Base-by-base conservation (phyloP, 495 filamentous ascomycete species). In the Aspergillus incahuasiensis region DNA sequence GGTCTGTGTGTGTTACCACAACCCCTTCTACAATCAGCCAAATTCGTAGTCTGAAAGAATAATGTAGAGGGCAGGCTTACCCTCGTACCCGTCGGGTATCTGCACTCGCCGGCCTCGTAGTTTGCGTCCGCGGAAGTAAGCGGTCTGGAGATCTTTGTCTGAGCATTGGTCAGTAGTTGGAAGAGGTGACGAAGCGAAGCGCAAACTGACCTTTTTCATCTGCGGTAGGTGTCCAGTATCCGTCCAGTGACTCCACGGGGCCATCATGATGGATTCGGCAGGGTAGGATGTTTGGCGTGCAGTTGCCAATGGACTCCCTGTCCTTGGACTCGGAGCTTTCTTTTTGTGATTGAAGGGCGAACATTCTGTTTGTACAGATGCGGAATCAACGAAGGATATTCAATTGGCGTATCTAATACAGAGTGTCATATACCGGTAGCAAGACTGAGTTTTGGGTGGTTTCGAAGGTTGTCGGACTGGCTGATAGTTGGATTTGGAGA, bases 121-220 rank as follows among this genome's bases (percentile, higher is more conserved):
- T 62, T 86, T 94, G 39, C 92, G 83, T 30, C 92, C 92, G 25
- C 92, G 86, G 58, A 96, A 88, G 64, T 92, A 88, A 19, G 86
- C 76, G 1, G 82, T 85, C 16, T 74, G 76, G 21, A 59, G 30
- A 54, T 54, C 45, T 30, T 56, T 20, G 38, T 62, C 62, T 63
- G 20, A 19, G n/a, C 21, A 42, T 20, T 5, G 28, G 18, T 59
- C 19, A 59, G 52, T 21, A 47, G 25, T 20, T 30, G 15, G 18
- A 7, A 32, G n/a, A 34, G 21, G 38, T 8, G 7, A 8, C 12
- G 21, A 7, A 12, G 21, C 12, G n/a, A 6, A 30, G 44, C 19
- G 47, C 11, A 34, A n/a, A 25, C 41, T 52, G 59, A 79, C 79
- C 77, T 63, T 75, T 66, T 45, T 68, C 65, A 43, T 74, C 69